phyloP scores from a whole-genome alignment of 116 monocot genomes.

The Papilionanthe hybrid region DNA sequence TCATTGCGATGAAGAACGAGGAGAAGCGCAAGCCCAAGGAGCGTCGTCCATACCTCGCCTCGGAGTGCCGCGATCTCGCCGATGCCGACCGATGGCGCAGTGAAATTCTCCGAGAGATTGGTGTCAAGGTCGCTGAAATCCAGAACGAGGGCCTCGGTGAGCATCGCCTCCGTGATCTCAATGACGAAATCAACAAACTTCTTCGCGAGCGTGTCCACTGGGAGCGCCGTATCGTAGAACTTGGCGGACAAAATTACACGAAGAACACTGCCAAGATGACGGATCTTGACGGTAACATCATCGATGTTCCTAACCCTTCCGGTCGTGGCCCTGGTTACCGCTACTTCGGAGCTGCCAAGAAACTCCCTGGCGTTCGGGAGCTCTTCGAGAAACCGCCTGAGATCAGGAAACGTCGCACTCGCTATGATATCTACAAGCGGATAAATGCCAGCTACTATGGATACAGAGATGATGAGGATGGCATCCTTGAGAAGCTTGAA shows the following conservation, averaged over 20 bases:
- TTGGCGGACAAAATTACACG: slow-evolving; percentile 78
- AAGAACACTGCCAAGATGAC: slow-evolving; percentile 70
- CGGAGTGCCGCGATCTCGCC: slow-evolving; percentile 97
- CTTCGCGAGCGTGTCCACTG: slow-evolving; percentile 82
- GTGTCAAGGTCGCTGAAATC: slow-evolving; percentile 89
- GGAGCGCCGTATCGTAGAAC: slow-evolving; percentile 90
- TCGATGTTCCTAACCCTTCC: slow-evolving; percentile 84
- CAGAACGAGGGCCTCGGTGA: slow-evolving; percentile 95
- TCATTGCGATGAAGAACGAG: slow-evolving; percentile 94
- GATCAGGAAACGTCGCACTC: slow-evolving; percentile 55
- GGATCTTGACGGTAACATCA: slow-evolving; percentile 86
- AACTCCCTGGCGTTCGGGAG: slow-evolving; percentile 87
- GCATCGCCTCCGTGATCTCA: slow-evolving; percentile 91
- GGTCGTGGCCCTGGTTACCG: slow-evolving; percentile 94
- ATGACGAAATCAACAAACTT: slow-evolving; percentile 98
- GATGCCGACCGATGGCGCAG: slow-evolving; percentile 85
- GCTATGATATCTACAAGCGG: slow-evolving; percentile 91
- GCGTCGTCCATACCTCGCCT: slow-evolving; percentile 94
- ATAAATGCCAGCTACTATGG: slow-evolving; percentile 94
- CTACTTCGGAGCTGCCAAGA: slow-evolving; percentile 94
- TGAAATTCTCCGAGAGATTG: slow-evolving; percentile 95
- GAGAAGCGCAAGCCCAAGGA: slow-evolving; percentile 95
- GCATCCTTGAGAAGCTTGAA: slow-evolving; percentile 82
- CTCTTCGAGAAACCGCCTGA: slow-evolving; percentile 97
- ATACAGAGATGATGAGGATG: slow-evolving; percentile 92